phyloP scores from a whole-genome alignment of 2,329 filamentous ascomycete genomes.

The Periconia sp. region DNA sequence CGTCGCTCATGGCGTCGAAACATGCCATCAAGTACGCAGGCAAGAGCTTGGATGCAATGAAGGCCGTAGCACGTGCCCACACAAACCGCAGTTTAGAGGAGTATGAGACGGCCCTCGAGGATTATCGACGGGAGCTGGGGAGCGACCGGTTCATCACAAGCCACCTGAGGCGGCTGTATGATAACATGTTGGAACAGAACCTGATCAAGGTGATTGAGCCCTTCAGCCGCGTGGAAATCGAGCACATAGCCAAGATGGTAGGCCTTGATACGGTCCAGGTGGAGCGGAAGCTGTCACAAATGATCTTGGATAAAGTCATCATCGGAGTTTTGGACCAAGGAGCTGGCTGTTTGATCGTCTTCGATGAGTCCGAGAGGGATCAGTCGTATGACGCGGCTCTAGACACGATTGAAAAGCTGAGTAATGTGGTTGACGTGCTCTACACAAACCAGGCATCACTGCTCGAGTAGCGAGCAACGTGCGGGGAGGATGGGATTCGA shows the following conservation, averaged over 20 bases:
- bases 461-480: conserved; percentile 66
- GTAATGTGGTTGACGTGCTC: conserved; percentile 93
- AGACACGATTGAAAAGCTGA: conserved; percentile 93
- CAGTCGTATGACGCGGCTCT: conserved; percentile 92
- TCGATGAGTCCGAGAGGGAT: conserved; percentile 91
- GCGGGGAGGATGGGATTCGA: neutral
- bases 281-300: conserved; percentile 96
- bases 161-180: conserved; percentile 92
- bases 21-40: conserved; percentile 95
- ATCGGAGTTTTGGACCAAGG: conserved; percentile 97
- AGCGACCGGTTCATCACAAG: conserved; percentile 96
- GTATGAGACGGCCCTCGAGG: conserved; percentile 88
- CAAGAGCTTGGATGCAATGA: conserved; percentile 97
- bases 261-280: conserved; percentile 94
- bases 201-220: conserved; percentile 99
- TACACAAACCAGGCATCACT: conserved; percentile 97
- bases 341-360: conserved; percentile 95
- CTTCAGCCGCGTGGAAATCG: conserved; percentile 95
- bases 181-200: conserved; percentile 99
- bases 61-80: conserved; percentile 94
- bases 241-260: conserved; percentile 96
- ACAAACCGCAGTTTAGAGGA: conserved; percentile 94
- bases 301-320: conserved; percentile 99
- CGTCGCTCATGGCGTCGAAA: conserved; percentile 91
- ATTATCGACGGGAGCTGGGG: conserved; percentile 91